Conservation (phyloP, 164 flowering plant genomes). For the Tetrastigma voinierianum region DNA sequence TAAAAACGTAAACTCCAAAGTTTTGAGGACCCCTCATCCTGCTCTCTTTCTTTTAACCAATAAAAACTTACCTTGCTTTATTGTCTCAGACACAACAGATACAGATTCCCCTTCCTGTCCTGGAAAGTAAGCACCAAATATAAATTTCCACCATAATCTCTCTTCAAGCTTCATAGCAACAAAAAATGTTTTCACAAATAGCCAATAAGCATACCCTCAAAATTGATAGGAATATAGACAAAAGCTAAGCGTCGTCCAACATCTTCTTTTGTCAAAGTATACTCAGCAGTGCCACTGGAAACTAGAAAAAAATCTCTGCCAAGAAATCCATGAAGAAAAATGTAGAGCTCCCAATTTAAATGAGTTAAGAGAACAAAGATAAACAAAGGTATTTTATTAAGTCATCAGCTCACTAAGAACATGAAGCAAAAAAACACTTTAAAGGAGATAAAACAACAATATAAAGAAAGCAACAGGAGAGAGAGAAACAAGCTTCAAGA, state of each 20-base stretch:
- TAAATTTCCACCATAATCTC: not conserved
- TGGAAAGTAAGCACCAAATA: constrained; percentile 28
- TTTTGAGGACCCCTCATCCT: no score
- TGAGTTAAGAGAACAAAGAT: not conserved
- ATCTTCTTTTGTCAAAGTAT: constrained; percentile 77
- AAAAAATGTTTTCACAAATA: not conserved
- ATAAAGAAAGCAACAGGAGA: not conserved
- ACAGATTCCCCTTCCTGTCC: constrained; percentile 89
- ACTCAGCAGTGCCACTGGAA: constrained; percentile 73
- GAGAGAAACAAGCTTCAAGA: not conserved
- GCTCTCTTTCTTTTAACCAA: no score
- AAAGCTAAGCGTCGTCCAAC: constrained; percentile 72
- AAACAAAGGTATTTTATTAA: not conserved
- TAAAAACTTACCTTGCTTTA: constrained; percentile 75
- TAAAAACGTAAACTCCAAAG: no score
- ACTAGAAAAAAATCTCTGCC: constrained; percentile 61
- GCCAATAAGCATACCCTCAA: constrained; percentile 63
- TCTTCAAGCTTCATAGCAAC: constrained; percentile 2
- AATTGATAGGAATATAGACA: constrained; percentile 78
- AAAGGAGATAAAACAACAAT: not conserved
- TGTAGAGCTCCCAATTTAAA: not conserved
- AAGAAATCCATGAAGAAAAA: constrained; percentile 11
- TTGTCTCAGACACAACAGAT: constrained; percentile 49
- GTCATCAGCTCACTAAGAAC: not conserved
- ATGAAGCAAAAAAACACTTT: not conserved